A percentile compares a stretch with the other conserved stretches of the same genome.
These are phyloP conservation scores for Wallacemonas sp. DNA, from an alignment of 208 protist species.

Conservation along the genomic window DNA sequence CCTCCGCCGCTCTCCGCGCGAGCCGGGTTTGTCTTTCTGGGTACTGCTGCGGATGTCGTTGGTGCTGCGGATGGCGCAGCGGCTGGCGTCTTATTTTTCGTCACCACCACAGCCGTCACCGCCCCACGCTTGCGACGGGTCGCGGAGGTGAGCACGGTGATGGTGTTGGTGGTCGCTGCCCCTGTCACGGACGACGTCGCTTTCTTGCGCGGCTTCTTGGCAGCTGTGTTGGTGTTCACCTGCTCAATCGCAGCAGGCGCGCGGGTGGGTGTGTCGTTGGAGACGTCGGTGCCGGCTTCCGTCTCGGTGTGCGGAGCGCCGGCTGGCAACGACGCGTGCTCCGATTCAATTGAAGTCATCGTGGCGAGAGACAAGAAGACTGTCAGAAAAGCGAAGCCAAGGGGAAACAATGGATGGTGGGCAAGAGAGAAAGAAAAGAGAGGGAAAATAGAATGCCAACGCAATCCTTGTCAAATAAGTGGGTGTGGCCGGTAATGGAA, in stretches of 20 bases:
- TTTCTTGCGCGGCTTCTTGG: background rate
- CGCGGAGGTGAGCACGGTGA: conserved; percentile 6
- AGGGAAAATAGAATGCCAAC: background rate
- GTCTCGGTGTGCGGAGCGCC: no score
- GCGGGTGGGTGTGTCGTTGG: no score
- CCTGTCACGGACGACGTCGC: no score
- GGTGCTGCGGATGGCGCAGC: background rate
- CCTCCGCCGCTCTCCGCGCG: no score
- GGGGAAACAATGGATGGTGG: no score
- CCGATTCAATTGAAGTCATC: no score
- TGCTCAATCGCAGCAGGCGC: no score
- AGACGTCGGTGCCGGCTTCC: no score
- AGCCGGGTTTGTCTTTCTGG: no score
- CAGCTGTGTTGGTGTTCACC: background rate
- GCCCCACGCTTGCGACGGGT: background rate
- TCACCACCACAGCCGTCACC: background rate
- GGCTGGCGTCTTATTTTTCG: background rate
- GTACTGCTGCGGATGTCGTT: background rate
- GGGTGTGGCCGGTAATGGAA: background rate
- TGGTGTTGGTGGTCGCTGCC: conserved; percentile 2
- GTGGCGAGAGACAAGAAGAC: no score
- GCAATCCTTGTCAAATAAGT: background rate
- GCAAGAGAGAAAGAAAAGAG: conserved; percentile 16
- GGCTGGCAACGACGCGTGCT: no score
- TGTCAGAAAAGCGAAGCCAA: no score